A percentile compares a stretch with the other conserved stretches of the same genome.
phyloP scores from a whole-genome alignment of 805 yeast species.

The Saccharomycopsis lassenensis region DNA sequence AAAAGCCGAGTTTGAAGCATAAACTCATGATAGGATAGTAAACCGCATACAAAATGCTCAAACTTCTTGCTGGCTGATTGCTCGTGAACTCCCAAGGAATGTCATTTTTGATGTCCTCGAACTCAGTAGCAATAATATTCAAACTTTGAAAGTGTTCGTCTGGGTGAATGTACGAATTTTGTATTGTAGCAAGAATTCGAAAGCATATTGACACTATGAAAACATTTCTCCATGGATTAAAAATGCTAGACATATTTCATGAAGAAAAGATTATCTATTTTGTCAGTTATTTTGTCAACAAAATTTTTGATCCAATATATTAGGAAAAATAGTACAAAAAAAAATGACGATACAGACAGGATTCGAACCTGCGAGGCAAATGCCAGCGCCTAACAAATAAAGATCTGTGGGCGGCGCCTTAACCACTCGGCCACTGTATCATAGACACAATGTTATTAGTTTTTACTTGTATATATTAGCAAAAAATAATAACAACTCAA shows the following conservation, averaged over 20 bases:
- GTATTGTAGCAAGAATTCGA: conserved; percentile 47
- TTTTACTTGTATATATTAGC: too few relatives aligned
- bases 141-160: conserved; percentile 95
- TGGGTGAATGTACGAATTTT: conserved; percentile 87
- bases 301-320: too few relatives aligned
- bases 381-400: conserved; percentile 16
- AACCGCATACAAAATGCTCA: conserved; percentile 50
- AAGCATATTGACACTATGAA: conserved; percentile 35
- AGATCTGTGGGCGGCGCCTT: conserved; percentile 18
- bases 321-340: too few relatives aligned
- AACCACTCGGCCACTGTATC: conserved; percentile 19
- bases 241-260: too few relatives aligned
- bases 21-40: conserved; percentile 58
- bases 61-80: conserved; percentile 55
- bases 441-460: not conserved
- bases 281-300: too few relatives aligned
- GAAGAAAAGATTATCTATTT: too few relatives aligned
- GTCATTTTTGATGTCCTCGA: conserved; percentile 19
- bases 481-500: too few relatives aligned
- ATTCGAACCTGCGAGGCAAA: conserved; percentile 40
- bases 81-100: conserved; percentile 78
- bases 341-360: conserved; percentile 40
- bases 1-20: not conserved
- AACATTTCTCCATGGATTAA: too few relatives aligned
- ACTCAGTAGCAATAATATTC: conserved; percentile 45